Evolutionary conservation across 768 basidiomycete genomes (phyloP).

Genomic region (Calocera viscosa): DNA sequence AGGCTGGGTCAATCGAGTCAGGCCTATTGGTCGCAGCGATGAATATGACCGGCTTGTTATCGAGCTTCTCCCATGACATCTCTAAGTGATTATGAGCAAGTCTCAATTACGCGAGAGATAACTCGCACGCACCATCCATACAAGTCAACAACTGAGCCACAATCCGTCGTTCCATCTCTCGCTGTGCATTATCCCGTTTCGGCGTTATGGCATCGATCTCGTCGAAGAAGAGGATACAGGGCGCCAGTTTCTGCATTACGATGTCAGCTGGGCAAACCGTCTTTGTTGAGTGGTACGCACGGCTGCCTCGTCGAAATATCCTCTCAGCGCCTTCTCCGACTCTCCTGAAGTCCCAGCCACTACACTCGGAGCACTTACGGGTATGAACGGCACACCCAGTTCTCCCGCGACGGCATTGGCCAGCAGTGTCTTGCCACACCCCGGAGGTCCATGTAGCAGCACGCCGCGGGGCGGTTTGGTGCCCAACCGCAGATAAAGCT

Average conservation of each 20-base stretch:
- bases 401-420: slow-evolving; percentile 95
- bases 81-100: slow-evolving; percentile 38
- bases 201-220: slow-evolving; percentile 98
- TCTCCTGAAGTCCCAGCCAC: slow-evolving; percentile 99
- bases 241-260: slow-evolving; percentile 60
- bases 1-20: slow-evolving; percentile 85
- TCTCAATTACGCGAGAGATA: not conserved
- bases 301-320: slow-evolving; percentile 96
- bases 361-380: slow-evolving; percentile 85
- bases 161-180: slow-evolving; percentile 96
- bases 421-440: slow-evolving; percentile 90
- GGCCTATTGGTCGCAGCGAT: slow-evolving; percentile 95
- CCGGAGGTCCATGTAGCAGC: slow-evolving; percentile 86
- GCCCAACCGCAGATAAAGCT: slow-evolving; percentile 87
- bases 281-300: slow-evolving; percentile 31
- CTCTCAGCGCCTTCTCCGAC: slow-evolving; percentile 88
- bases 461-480: slow-evolving; percentile 88
- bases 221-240: slow-evolving; percentile 90
- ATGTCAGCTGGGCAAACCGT: not conserved
- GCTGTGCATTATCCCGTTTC: slow-evolving; percentile 92
- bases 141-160: slow-evolving; percentile 96
- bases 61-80: slow-evolving; percentile 88
- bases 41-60: slow-evolving; percentile 83
- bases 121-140: slow-evolving; percentile 90
- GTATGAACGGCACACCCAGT: slow-evolving; percentile 84